A percentile compares a stretch with the other conserved stretches of the same genome.
These are phyloP conservation scores for Chrysoporthe cubensis DNA, from an alignment of 2,329 filamentous ascomycete species.

Conservation along the genomic window DNA sequence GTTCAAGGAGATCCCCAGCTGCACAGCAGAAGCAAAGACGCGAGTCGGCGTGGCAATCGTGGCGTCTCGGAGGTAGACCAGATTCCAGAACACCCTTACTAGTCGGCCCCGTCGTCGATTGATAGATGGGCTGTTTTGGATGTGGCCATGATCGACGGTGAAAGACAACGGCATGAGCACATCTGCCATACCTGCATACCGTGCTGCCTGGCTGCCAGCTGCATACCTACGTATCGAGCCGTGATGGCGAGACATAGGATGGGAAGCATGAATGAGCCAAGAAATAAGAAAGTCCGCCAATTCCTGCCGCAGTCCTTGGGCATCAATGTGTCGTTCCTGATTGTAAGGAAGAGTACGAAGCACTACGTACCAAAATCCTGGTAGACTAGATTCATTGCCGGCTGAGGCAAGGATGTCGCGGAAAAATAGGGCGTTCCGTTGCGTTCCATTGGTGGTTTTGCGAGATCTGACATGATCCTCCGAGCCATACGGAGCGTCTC, in stretches of 20 bases:
- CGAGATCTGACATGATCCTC: slow-evolving; percentile 7
- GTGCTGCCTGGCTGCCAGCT: not conserved
- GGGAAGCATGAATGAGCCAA: too few species aligned
- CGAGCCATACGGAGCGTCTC: not conserved
- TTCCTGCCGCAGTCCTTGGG: not conserved
- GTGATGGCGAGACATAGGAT: too few species aligned
- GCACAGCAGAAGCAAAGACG: not conserved
- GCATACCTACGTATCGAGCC: not conserved
- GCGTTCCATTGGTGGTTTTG: slow-evolving; percentile 5
- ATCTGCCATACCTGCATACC: not conserved
- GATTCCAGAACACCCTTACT: not conserved
- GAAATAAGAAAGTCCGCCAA: too few species aligned
- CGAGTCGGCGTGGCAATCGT: slow-evolving; percentile 1
- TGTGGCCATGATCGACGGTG: not conserved
- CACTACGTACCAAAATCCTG: not conserved
- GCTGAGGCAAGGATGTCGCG: not conserved
- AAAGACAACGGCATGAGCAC: not conserved
- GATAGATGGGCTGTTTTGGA: not conserved
- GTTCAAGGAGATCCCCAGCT: slow-evolving; percentile 15
- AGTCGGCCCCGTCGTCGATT: not conserved
- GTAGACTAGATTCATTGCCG: not conserved
- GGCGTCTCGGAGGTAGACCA: not conserved
- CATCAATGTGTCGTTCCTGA: not conserved
- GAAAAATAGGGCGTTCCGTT: not conserved
- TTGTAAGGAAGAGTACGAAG: too few species aligned